phyloP scores from a whole-genome alignment of 495 filamentous ascomycete species.

The Aspergillus egyptiacus region DNA sequence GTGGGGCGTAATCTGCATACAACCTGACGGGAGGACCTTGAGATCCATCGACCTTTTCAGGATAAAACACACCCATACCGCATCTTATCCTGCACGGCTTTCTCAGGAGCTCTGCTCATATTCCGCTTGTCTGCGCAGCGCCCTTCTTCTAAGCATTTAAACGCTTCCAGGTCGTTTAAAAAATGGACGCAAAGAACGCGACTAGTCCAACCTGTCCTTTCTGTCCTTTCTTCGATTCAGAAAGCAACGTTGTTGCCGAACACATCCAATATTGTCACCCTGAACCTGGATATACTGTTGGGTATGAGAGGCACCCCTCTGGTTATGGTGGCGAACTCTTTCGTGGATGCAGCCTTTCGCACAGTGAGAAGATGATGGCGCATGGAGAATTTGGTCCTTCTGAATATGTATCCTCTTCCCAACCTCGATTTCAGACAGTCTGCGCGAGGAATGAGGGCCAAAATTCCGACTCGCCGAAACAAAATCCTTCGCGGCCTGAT shows the following conservation, averaged over 20 bases:
- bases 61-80: too few relatives aligned
- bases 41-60: too few relatives aligned
- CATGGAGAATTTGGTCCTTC: constrained; percentile 49
- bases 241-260: constrained; percentile 43
- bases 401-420: constrained; percentile 32
- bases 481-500: constrained; percentile 11
- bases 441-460: neutral
- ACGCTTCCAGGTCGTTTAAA: neutral
- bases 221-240: constrained; percentile 48
- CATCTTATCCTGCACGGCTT: too few relatives aligned
- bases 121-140: too few relatives aligned
- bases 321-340: neutral
- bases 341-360: neutral
- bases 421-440: constrained; percentile 1
- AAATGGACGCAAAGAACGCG: constrained; percentile 20
- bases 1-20: neutral
- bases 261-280: constrained; percentile 53
- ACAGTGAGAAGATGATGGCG: constrained; percentile 43
- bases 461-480: neutral
- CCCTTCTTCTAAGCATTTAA: too few relatives aligned
- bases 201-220: constrained; percentile 42
- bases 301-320: too few relatives aligned
- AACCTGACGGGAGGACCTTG: too few relatives aligned
- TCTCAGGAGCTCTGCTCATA: too few relatives aligned
- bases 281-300: constrained; percentile 34